These are phyloP conservation scores for Plectosphaerella plurivora DNA, from an alignment of 2,329 filamentous ascomycete genomes.

Conservation along the genomic window DNA sequence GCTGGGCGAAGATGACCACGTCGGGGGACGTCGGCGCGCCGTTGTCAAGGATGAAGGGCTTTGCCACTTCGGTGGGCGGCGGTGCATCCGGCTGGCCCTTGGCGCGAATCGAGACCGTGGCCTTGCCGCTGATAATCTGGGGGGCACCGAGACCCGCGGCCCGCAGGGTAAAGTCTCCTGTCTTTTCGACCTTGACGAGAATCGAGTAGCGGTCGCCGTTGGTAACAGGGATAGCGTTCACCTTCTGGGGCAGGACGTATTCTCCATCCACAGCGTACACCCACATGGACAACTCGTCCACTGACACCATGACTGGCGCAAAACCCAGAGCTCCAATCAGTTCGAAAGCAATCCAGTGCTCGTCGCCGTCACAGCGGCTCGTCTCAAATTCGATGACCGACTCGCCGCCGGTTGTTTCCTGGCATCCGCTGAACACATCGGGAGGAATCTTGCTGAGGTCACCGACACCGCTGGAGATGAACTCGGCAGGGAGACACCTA, in stretches of 20 bases:
- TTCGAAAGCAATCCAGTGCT: conserved; percentile 44
- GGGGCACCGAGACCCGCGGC: conserved; percentile 41
- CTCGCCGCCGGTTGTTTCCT: conserved; percentile 33
- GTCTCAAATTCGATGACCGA: conserved; percentile 32
- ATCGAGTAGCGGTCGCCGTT: conserved; percentile 53
- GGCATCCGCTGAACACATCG: conserved; percentile 41
- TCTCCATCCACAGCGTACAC: conserved; percentile 50
- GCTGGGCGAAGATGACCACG: conserved; percentile 39
- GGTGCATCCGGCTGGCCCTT: conserved; percentile 9
- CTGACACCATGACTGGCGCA: conserved; percentile 38
- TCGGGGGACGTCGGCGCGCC: conserved; percentile 35
- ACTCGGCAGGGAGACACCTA: conserved; percentile 33
- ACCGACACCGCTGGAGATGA: conserved; percentile 27
- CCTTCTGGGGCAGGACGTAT: conserved; percentile 46
- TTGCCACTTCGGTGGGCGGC: conserved; percentile 15
- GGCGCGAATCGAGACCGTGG: conserved; percentile 35
- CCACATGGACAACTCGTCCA: conserved; percentile 49
- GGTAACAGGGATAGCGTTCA: conserved; percentile 24
- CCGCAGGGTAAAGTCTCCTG: conserved; percentile 50
- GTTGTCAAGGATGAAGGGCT: conserved; percentile 43
- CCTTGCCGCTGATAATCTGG: conserved; percentile 52
- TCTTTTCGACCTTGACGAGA: conserved; percentile 38
- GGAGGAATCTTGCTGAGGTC: conserved; percentile 34
- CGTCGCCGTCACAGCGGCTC: conserved; percentile 22
- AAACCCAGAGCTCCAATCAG: conserved; percentile 49